Conservation (phyloP, 805 yeast species). For the Schizosaccharomyces cryophilus region DNA sequence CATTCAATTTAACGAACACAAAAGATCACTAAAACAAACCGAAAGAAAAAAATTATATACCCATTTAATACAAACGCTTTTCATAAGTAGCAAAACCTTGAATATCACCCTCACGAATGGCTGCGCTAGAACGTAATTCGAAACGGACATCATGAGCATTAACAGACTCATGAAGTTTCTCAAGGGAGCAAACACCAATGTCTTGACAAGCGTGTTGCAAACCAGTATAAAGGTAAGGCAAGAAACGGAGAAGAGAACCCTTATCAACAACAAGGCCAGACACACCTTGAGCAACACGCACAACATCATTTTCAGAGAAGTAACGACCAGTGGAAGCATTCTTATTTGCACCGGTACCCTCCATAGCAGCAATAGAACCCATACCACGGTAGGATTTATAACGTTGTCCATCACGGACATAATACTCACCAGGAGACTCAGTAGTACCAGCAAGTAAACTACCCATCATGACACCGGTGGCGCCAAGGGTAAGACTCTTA, state of each 20-base stretch:
- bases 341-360: slow-evolving; percentile 55
- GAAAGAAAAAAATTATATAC: neutral
- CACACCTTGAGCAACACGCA: slow-evolving; percentile 97
- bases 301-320: slow-evolving; percentile 86
- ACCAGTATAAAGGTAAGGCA: slow-evolving; percentile 86
- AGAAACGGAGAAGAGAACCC: slow-evolving; percentile 79
- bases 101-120: slow-evolving; percentile 97
- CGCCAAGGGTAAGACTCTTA: slow-evolving; percentile 90
- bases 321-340: slow-evolving; percentile 96
- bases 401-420: slow-evolving; percentile 93
- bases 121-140: slow-evolving; percentile 94
- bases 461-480: slow-evolving; percentile 97
- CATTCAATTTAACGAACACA: too few species aligned
- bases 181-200: slow-evolving; percentile 58
- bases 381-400: slow-evolving; percentile 94
- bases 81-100: slow-evolving; percentile 90
- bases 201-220: slow-evolving; percentile 97
- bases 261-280: slow-evolving; percentile 90
- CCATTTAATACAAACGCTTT: slow-evolving; percentile 57
- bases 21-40: neutral
- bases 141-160: slow-evolving; percentile 56
- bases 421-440: slow-evolving; percentile 96
- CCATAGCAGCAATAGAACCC: slow-evolving; percentile 99
- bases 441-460: slow-evolving; percentile 96
- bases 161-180: slow-evolving; percentile 38